These are phyloP conservation scores for Lactarius vividus DNA, from an alignment of 768 basidiomycete genomes.

Conservation along the genomic window DNA sequence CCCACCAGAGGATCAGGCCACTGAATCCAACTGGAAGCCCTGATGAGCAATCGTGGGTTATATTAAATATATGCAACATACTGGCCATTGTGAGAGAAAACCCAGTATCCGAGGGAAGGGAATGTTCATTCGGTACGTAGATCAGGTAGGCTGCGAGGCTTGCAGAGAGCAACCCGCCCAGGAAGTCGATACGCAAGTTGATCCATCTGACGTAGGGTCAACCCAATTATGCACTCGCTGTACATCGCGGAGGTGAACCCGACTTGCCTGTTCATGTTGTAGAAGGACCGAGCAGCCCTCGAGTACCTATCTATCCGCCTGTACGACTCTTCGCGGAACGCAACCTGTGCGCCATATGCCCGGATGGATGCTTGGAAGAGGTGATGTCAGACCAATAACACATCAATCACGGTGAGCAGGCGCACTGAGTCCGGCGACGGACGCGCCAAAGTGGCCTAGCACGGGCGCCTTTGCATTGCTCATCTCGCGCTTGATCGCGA, in stretches of 20 bases:
- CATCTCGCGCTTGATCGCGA: constrained; percentile 56
- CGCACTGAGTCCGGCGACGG: constrained; percentile 47
- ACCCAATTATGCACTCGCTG: neutral
- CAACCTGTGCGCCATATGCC: constrained; percentile 52
- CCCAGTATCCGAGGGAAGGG: constrained; percentile 39
- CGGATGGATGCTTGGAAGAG: constrained; percentile 42
- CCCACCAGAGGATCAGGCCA: constrained; percentile 50
- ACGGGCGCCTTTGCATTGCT: constrained; percentile 49
- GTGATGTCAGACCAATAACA: neutral
- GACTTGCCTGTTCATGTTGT: constrained; percentile 45
- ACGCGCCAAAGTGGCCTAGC: constrained; percentile 50
- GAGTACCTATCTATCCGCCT: constrained; percentile 48
- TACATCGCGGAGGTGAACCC: neutral
- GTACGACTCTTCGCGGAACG: constrained; percentile 43
- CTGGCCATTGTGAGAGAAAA: constrained; percentile 44
- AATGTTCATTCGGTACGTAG: constrained; percentile 41
- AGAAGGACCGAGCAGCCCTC: constrained; percentile 42
- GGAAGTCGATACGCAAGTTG: constrained; percentile 51
- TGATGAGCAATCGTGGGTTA: neutral
- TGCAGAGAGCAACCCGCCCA: constrained; percentile 52
- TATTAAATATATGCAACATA: constrained; percentile 21
- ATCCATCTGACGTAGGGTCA: constrained; percentile 41
- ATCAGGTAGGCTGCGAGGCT: constrained; percentile 52
- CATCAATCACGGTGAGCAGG: neutral
- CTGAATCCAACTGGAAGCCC: constrained; percentile 48